phyloP scores from a whole-genome alignment of 345 rosid genomes.

The Turnera subulata region DNA sequence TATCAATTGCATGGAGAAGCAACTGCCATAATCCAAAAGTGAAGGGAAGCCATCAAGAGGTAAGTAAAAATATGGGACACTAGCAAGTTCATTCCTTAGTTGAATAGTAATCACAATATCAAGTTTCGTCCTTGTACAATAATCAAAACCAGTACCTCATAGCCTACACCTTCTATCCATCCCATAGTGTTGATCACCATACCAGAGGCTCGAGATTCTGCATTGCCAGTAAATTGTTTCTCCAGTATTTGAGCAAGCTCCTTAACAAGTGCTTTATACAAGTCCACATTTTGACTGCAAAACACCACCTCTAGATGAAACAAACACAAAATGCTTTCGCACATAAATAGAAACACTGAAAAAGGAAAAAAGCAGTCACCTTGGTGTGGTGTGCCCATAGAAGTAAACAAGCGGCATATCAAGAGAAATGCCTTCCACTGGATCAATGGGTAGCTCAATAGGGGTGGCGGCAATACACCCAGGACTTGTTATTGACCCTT shows the following conservation, averaged over 20 bases:
- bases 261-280: constrained; percentile 68
- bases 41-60: background rate
- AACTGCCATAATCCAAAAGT: constrained; percentile 39
- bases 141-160: constrained; percentile 45
- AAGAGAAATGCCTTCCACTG: constrained; percentile 87
- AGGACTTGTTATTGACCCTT: constrained; percentile 83
- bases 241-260: constrained; percentile 84
- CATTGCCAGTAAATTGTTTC: constrained; percentile 63
- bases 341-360: background rate
- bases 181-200: constrained; percentile 97
- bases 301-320: constrained; percentile 2
- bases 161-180: constrained; percentile 91
- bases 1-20: constrained; percentile 73
- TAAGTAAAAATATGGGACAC: background rate
- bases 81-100: no score
- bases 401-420: constrained; percentile 88
- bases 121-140: background rate
- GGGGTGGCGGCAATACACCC: constrained; percentile 92
- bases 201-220: constrained; percentile 79
- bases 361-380: constrained; percentile 33
- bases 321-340: no score
- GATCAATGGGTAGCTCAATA: constrained; percentile 86
- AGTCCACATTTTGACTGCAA: constrained; percentile 67
- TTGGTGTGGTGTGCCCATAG: constrained; percentile 75
- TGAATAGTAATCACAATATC: no score